Evolutionary conservation across 202 grass and related monocot genomes (phyloP), one percentile per base, ranked within the genome.

Genomic region (Musa balbisiana): DNA sequence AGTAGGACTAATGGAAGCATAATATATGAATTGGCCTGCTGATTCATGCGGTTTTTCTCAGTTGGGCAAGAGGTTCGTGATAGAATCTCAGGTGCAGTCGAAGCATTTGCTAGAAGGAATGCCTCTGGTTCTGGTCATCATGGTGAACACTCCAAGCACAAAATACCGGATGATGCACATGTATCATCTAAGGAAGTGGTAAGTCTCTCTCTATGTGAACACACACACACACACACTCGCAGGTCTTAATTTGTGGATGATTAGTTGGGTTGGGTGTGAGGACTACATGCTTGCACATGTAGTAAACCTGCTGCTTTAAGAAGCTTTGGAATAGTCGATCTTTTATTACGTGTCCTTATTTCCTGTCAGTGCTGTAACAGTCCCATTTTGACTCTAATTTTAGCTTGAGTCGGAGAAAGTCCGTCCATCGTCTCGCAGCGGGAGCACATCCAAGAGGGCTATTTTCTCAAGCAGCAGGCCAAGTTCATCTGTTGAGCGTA

Each of bases 111-210:
- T 59, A 79, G 64, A 59, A 79, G 77, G 43, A 79, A 79, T 23
- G 66, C 51, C 53, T 58, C 52, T 16, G 65, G 77, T 79, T 79
- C 65, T 69, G 77, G 65, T 51, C 66, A 58, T 60, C 77, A 79
- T 58, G 66, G 77, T 49, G 77, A 79, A 56, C 77, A 69, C 43
- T 56, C 66, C 53, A 71, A 79, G 77, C 9, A 79, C 53, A 79
- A 27, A 79, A 53, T 53, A 9, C 1, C 27, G 26, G 75, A 78
- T 62, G 75, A 78, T 54, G 49, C 62, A 27, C 51, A 21, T 10
- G n/a, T 60, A n/a, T 58, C 53, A 8, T 58, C 77, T 1, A 79
- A 79, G 26, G 77, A 79, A 55, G 51, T 52, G 56, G 65, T 70
- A 53, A 33, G 64, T 65, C 12, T 58, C 15, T 60, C 55, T 59